phyloP scores from a whole-genome alignment of 495 filamentous ascomycete genomes.

The Penicillium cataractarum region DNA sequence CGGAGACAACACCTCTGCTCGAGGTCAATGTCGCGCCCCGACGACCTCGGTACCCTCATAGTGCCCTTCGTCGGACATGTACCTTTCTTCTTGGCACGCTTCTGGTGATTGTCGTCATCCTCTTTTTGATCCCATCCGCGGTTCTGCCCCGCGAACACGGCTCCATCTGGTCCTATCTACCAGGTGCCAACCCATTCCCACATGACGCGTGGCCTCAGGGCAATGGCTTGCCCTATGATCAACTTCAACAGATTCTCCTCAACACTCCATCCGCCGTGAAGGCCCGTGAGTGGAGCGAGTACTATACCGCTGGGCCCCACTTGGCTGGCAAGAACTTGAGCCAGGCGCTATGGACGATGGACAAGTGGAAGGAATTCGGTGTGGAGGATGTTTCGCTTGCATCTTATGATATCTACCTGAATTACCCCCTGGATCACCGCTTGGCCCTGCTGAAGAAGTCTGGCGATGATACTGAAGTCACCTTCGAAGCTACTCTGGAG shows the following conservation, averaged over 20 bases:
- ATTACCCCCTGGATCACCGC: conserved; percentile 82
- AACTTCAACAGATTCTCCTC: conserved; percentile 71
- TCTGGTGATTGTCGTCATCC: conserved; percentile 59
- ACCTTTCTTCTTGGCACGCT: conserved; percentile 61
- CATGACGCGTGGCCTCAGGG: conserved; percentile 47
- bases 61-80: conserved; percentile 70
- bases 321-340: conserved; percentile 86
- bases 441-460: conserved; percentile 72
- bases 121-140: conserved; percentile 60
- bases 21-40: conserved; percentile 40
- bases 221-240: conserved; percentile 60
- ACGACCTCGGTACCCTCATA: conserved; percentile 69
- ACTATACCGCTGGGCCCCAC: conserved; percentile 89
- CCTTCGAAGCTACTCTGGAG: conserved; percentile 78
- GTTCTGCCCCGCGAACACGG: conserved; percentile 41
- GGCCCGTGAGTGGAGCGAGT: conserved; percentile 80
- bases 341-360: conserved; percentile 84
- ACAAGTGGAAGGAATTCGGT: conserved; percentile 84
- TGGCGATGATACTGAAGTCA: conserved; percentile 48
- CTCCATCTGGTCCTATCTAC: conserved; percentile 47
- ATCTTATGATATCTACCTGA: conserved; percentile 87
- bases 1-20: conserved; percentile 48
- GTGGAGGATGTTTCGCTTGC: conserved; percentile 71
- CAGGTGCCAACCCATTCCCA: conserved; percentile 44
- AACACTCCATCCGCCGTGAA: conserved; percentile 70